Percentiles rank a stretch among this genome's conserved stretches.
Evolutionary conservation across 2,329 filamentous ascomycete genomes (phyloP).

Genomic region (Epichloe gansuensis): DNA sequence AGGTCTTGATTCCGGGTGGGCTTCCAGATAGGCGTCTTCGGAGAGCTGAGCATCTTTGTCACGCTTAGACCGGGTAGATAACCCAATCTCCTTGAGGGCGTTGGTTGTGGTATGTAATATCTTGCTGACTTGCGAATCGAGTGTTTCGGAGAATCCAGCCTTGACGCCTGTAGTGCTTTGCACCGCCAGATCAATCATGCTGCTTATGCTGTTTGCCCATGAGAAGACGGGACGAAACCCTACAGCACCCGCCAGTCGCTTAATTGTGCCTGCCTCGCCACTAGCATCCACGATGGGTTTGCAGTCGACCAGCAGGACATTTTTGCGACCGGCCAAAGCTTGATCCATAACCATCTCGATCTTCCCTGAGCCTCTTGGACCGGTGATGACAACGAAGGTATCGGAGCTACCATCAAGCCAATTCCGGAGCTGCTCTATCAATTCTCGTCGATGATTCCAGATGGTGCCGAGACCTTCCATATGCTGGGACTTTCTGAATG

Average conservation of each 20-base stretch:
- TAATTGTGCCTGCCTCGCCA: slow-evolving; percentile 77
- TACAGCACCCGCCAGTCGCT: slow-evolving; percentile 65
- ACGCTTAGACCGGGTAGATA: slow-evolving; percentile 55
- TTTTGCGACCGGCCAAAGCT: slow-evolving; percentile 59
- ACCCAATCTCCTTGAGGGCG: slow-evolving; percentile 65
- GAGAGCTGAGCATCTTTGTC: slow-evolving; percentile 61
- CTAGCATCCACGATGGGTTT: slow-evolving; percentile 84
- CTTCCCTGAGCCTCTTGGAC: slow-evolving; percentile 83
- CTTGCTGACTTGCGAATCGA: slow-evolving; percentile 80
- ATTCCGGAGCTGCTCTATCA: slow-evolving; percentile 68
- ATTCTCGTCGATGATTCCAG: slow-evolving; percentile 73
- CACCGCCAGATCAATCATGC: slow-evolving; percentile 80
- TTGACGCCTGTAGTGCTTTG: slow-evolving; percentile 92
- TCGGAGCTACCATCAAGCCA: slow-evolving; percentile 83
- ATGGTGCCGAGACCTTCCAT: slow-evolving; percentile 64
- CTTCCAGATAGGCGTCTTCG: slow-evolving; percentile 80
- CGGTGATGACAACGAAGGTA: slow-evolving; percentile 89
- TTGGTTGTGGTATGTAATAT: slow-evolving; percentile 74
- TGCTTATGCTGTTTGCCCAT: slow-evolving; percentile 91
- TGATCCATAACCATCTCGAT: slow-evolving; percentile 78
- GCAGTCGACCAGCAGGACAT: slow-evolving; percentile 81
- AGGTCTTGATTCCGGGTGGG: slow-evolving; percentile 70
- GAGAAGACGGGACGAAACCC: slow-evolving; percentile 91
- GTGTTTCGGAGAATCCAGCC: slow-evolving; percentile 82
- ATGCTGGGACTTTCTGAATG: slow-evolving; percentile 46